Percentiles rank a stretch among this genome's conserved stretches.
Conservation (phyloP, 805 yeast species). For the Metschnikowia henanensis region DNA sequence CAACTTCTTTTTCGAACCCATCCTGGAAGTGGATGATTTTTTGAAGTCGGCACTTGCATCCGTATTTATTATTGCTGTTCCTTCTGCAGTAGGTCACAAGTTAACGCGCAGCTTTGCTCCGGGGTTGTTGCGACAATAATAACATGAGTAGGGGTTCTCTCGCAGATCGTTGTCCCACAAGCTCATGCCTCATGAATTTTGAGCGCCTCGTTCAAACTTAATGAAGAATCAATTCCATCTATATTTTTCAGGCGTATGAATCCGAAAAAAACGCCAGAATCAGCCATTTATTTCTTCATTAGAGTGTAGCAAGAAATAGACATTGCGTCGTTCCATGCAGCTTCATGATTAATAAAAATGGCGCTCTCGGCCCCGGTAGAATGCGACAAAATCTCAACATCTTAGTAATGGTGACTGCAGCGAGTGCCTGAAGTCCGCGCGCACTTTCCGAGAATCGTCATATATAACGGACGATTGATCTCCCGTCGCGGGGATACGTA, state of each 20-base stretch:
- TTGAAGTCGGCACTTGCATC: neutral
- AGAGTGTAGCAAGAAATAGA: no score
- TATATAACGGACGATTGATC: conserved; percentile 9
- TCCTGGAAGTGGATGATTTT: neutral
- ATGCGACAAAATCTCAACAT: neutral
- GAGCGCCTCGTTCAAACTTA: no score
- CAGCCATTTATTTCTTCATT: no score
- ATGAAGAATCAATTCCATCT: no score
- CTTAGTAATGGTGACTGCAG: conserved; percentile 14
- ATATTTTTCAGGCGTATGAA: no score
- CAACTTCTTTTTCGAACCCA: conserved; percentile 26
- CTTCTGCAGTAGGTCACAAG: conserved; percentile 10
- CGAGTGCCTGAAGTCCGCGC: conserved; percentile 14
- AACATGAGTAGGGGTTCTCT: no score
- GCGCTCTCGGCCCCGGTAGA: conserved; percentile 9
- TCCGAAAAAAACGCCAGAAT: no score
- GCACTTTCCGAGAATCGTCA: neutral
- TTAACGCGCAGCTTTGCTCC: neutral
- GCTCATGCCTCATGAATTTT: no score
- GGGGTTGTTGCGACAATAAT: neutral
- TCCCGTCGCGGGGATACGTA: neutral
- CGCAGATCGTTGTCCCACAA: no score
- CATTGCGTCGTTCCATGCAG: no score
- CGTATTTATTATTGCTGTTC: conserved; percentile 1
- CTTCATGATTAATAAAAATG: neutral